Evolutionary conservation across 148 eudicot genomes (phyloP), one percentile per base, ranked within the genome.

Genomic region (Silene conica): DNA sequence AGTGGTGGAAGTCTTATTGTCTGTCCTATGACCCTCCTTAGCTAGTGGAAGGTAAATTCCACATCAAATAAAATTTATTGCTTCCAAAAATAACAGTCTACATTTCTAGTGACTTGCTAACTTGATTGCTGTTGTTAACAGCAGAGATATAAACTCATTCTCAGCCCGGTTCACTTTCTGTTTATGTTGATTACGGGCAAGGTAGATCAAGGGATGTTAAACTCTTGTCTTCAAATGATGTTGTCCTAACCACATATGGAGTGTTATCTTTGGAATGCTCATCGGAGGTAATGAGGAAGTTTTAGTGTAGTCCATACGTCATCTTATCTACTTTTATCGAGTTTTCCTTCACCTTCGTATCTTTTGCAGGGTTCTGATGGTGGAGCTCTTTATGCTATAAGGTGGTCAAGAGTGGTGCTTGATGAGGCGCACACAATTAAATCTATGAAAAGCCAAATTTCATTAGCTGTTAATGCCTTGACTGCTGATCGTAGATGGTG

Each of bases 391-490:
- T 85, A 80, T 80, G 87, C 92, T 52, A 86, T 95, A 77, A 82
- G 91, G 75, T 95, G 99, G 99, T 84, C 85, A 76, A 88, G 99
- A 75, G 89, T 92, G 80, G 96, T 95, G 80, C 96, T 92, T 80
- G 99, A 95, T 48, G 99, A 95, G 80, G 99, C 99, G 70, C 99
- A 95, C 76, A 86, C 97, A 57, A 95, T 95, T 23, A 95, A 95
- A 67, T 87, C 91, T 56, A 78, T 97, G 19, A 95, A 92, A 87
- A 92, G 97, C 83, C 99, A 92, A 82, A 73, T 87, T 81, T 95
- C 99, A 19, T 61, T 85, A 79, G 97, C 99, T 76, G 96, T 94
- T 76, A 80, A 87, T 79, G 93, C 94, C 38, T 82, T 95, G 75
- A 71, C 77, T 73, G 99, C 99, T 63, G 96, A 89, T 63, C 79